Percentiles rank a stretch among this genome's conserved stretches.
Evolutionary conservation across 2,329 filamentous ascomycete species (phyloP).

Genomic region (Metarhizium guizhouense): DNA sequence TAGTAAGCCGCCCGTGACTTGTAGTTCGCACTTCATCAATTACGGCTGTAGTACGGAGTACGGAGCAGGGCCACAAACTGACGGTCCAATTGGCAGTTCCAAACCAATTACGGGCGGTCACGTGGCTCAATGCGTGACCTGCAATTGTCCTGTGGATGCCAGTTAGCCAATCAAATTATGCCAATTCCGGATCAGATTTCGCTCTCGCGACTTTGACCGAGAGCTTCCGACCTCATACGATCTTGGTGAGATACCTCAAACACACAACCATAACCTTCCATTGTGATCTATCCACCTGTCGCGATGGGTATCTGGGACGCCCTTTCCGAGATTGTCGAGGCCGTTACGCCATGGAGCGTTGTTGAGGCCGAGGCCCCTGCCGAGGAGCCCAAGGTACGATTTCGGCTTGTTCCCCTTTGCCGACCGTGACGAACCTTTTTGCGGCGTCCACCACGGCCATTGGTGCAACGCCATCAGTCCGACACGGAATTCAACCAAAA

Average conservation of each 20-base stretch:
- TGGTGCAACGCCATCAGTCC: background rate
- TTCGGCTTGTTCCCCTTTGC: background rate
- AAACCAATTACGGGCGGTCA: background rate
- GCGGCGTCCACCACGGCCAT: background rate
- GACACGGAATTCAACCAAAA: background rate
- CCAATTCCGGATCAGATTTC: constrained; percentile 42
- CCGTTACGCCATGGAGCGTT: constrained; percentile 55
- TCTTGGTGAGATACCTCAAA: constrained; percentile 22
- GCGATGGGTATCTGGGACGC: constrained; percentile 61
- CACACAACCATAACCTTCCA: constrained; percentile 29
- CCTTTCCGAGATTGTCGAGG: constrained; percentile 55
- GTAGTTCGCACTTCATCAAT: no score
- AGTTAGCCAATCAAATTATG: constrained; percentile 35
- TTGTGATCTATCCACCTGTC: constrained; percentile 29
- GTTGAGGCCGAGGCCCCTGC: constrained; percentile 60
- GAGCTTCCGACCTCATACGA: constrained; percentile 31
- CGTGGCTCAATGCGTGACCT: constrained; percentile 14
- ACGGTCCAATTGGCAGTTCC: no score
- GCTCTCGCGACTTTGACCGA: constrained; percentile 29
- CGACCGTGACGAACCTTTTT: background rate
- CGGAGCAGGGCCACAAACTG: no score
- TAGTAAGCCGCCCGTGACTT: no score
- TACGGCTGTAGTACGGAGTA: no score
- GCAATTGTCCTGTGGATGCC: background rate
- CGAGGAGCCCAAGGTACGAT: constrained; percentile 50